Evolutionary conservation across 1,284 basidiomycete species (phyloP).

Genomic region (Kwoniella shivajii): DNA sequence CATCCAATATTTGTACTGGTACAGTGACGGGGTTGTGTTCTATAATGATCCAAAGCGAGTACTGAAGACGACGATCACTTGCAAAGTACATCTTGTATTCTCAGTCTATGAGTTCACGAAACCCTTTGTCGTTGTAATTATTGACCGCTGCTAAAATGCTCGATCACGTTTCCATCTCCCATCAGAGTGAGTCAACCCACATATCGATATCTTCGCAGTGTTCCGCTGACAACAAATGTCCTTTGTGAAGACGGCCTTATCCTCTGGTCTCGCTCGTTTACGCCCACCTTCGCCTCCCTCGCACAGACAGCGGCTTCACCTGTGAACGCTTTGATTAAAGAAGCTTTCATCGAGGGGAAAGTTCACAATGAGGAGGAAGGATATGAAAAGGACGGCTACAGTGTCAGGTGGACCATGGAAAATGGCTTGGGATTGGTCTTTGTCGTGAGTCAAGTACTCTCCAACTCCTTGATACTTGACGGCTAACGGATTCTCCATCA

Average conservation of each 20-base stretch:
- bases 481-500: slow-evolving; percentile 45
- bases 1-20: no score
- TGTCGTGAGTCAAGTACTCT: slow-evolving; percentile 71
- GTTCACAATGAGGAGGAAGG: slow-evolving; percentile 62
- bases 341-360: slow-evolving; percentile 80
- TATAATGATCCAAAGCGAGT: no score
- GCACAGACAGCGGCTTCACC: slow-evolving; percentile 78
- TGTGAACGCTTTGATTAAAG: slow-evolving; percentile 84
- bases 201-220: not conserved
- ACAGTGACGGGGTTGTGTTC: no score
- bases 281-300: slow-evolving; percentile 73
- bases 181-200: slow-evolving; percentile 65
- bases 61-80: no score
- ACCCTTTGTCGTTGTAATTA: no score
- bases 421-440: slow-evolving; percentile 94
- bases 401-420: slow-evolving; percentile 87
- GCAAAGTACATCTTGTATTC: no score
- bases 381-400: slow-evolving; percentile 88
- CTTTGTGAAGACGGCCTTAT: slow-evolving; percentile 75
- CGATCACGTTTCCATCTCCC: slow-evolving; percentile 85
- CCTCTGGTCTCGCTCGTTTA: slow-evolving; percentile 89
- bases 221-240: not conserved
- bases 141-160: slow-evolving; percentile 69
- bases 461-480: not conserved
- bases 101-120: not conserved